Percentiles rank a stretch among this genome's conserved stretches.
phyloP scores from a whole-genome alignment of 768 basidiomycete species.

The Lactifluus pinguis region DNA sequence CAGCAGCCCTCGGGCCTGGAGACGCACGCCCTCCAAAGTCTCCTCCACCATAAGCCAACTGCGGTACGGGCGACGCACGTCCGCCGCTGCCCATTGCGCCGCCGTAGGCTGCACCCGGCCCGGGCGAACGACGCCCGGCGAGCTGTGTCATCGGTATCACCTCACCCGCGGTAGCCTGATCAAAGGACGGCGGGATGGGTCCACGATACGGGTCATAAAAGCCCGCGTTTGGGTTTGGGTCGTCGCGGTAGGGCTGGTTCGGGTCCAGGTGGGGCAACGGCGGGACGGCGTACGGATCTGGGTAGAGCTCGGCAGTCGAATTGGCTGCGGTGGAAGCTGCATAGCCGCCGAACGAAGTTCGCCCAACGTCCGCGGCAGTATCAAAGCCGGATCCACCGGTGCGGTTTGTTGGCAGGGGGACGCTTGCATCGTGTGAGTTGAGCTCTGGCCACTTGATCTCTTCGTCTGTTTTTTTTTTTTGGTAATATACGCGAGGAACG shows the following conservation, averaged over 20 bases:
- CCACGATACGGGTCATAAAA: constrained; percentile 75
- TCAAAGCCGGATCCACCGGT: constrained; percentile 71
- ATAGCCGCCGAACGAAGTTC: constrained; percentile 35
- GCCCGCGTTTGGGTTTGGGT: constrained; percentile 37
- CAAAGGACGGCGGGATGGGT: constrained; percentile 58
- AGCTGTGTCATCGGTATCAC: constrained; percentile 69
- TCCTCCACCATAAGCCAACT: constrained; percentile 2
- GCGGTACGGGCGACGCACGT: constrained; percentile 13
- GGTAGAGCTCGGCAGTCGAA: constrained; percentile 37
- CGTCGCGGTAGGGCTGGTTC: constrained; percentile 66
- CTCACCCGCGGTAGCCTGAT: constrained; percentile 39
- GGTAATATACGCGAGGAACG: neutral
- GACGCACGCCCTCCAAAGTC: constrained; percentile 12
- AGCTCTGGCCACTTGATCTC: constrained; percentile 91
- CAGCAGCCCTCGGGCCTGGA: neutral
- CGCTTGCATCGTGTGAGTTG: constrained; percentile 44
- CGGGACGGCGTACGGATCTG: constrained; percentile 76
- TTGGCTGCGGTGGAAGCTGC: constrained; percentile 35
- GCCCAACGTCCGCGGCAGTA: constrained; percentile 50
- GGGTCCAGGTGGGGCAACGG: constrained; percentile 77
- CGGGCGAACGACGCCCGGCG: constrained; percentile 25
- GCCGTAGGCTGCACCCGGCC: constrained; percentile 20
- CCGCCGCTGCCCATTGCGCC: neutral
- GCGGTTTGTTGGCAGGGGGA: constrained; percentile 54
- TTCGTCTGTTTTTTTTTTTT: constrained; percentile 40